A percentile compares a stretch with the other conserved stretches of the same genome.
These are phyloP conservation scores for Globisporangium viniferum DNA, from an alignment of 352 stramenopile species.

Conservation along the genomic window DNA sequence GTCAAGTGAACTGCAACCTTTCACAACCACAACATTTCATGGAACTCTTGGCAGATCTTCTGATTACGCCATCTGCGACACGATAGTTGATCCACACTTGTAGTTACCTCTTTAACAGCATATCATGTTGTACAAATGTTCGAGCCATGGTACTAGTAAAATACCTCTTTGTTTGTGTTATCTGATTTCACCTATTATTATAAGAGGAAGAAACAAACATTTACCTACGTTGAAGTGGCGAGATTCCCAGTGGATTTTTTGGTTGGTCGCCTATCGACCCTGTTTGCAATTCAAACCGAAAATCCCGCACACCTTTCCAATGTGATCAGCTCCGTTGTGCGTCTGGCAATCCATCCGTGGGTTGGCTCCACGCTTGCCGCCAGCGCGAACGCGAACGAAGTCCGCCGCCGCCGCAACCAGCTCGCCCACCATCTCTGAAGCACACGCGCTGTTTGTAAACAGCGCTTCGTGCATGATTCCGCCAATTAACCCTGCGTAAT, in stretches of 20 bases:
- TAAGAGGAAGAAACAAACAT: too few relatives aligned
- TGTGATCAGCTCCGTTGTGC: too few relatives aligned
- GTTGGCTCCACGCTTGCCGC: background rate
- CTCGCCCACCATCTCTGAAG: background rate
- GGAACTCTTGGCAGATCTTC: background rate
- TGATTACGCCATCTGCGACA: background rate
- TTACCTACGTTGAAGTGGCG: background rate
- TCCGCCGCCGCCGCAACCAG: background rate
- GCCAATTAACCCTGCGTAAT: background rate
- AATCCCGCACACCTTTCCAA: too few relatives aligned
- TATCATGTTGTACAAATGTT: background rate
- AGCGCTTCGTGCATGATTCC: background rate
- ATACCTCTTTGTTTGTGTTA: background rate
- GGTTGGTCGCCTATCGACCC: too few relatives aligned
- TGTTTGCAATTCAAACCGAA: too few relatives aligned
- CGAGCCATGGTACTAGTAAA: too few relatives aligned
- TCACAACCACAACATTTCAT: background rate
- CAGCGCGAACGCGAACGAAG: constrained; percentile 1
- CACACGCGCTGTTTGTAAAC: background rate
- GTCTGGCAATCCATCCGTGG: background rate
- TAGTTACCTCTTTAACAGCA: background rate
- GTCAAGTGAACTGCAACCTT: background rate
- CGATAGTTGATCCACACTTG: background rate
- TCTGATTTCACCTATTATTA: background rate
- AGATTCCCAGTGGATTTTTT: background rate